Conservation (phyloP, 495 filamentous ascomycete genomes). For the Acidomyces sp. region DNA sequence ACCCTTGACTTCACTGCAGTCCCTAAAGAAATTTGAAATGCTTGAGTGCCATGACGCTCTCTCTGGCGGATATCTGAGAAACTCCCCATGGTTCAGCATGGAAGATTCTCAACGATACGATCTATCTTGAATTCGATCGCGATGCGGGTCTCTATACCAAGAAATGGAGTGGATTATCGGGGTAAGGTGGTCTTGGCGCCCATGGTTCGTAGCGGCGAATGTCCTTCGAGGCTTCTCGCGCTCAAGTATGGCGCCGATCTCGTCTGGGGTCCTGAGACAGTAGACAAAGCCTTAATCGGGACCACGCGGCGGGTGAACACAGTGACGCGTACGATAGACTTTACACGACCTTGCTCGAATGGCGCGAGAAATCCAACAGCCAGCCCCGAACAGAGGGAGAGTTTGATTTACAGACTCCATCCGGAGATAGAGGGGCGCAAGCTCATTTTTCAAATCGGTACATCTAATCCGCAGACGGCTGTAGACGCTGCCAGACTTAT, state of each 20-base stretch:
- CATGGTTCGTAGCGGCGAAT: conserved; percentile 92
- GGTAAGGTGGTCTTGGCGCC: conserved; percentile 88
- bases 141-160: conserved; percentile 68
- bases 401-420: conserved; percentile 71
- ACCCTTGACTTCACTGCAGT: no score
- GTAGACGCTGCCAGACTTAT: conserved; percentile 74
- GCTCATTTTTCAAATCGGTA: conserved; percentile 85
- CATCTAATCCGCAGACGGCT: conserved; percentile 62
- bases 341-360: conserved; percentile 60
- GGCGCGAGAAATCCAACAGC: conserved; percentile 34
- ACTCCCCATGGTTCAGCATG: conserved; percentile 13
- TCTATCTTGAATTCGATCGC: conserved; percentile 43
- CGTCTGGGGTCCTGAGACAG: conserved; percentile 95
- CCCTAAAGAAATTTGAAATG: no score
- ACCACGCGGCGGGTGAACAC: conserved; percentile 62
- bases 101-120: conserved; percentile 21
- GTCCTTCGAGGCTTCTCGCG: conserved; percentile 74
- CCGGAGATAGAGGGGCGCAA: conserved; percentile 55
- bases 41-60: no score
- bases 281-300: conserved; percentile 82
- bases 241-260: conserved; percentile 92
- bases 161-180: conserved; percentile 81
- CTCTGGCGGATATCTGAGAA: no score
- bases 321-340: conserved; percentile 65
- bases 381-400: conserved; percentile 40